phyloP scores from a whole-genome alignment of 352 stramenopile species.

The Pythium rishiriense region DNA sequence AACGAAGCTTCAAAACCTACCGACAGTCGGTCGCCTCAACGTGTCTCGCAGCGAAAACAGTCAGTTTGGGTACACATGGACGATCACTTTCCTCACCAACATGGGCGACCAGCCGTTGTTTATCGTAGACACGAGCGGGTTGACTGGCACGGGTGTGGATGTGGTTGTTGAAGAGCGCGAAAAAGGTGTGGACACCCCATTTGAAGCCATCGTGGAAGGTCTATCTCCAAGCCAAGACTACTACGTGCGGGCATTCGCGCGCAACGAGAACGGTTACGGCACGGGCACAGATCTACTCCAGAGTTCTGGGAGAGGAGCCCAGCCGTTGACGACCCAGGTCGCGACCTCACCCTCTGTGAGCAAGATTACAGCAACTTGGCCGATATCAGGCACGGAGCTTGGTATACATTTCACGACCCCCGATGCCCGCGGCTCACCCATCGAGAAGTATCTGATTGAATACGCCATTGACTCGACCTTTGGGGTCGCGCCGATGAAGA shows the following conservation, averaged over 20 bases:
- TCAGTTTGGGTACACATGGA: slow-evolving; percentile 61
- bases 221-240: slow-evolving; percentile 47
- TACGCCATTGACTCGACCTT: slow-evolving; percentile 55
- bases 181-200: slow-evolving; percentile 60
- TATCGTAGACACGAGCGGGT: slow-evolving; percentile 31
- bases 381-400: slow-evolving; percentile 58
- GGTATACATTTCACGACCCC: slow-evolving; percentile 28
- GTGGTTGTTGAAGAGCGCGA: slow-evolving; percentile 53
- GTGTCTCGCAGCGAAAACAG: slow-evolving; percentile 48
- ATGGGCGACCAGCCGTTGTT: slow-evolving; percentile 63
- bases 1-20: slow-evolving; percentile 68
- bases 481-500: slow-evolving; percentile 47
- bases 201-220: slow-evolving; percentile 62
- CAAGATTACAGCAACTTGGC: slow-evolving; percentile 42
- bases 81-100: slow-evolving; percentile 71
- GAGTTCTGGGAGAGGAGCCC: slow-evolving; percentile 48
- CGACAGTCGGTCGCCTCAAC: slow-evolving; percentile 62
- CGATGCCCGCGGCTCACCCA: slow-evolving; percentile 29
- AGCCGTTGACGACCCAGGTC: slow-evolving; percentile 46
- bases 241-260: slow-evolving; percentile 62
- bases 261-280: slow-evolving; percentile 72
- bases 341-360: slow-evolving; percentile 37
- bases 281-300: slow-evolving; percentile 60
- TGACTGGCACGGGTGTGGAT: slow-evolving; percentile 46
- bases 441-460: slow-evolving; percentile 62